Conservation (phyloP, 768 basidiomycete species). For the Paxillus involutus region DNA sequence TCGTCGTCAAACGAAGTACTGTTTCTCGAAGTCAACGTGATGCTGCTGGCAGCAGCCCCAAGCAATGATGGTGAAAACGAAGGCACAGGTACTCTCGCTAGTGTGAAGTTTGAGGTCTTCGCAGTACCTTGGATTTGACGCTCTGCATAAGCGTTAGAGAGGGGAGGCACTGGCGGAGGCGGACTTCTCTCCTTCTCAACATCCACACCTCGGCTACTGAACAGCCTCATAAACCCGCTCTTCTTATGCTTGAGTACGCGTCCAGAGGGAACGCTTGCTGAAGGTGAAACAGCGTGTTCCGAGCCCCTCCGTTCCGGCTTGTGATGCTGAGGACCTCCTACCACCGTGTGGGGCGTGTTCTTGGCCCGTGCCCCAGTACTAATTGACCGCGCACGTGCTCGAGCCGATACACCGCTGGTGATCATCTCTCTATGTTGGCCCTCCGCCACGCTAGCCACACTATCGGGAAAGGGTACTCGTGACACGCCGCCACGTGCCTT, state of each 20-base stretch:
- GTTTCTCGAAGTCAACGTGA: constrained; percentile 15
- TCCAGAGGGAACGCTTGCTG: constrained; percentile 22
- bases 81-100: constrained; percentile 41
- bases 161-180: constrained; percentile 59
- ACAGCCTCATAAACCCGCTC: constrained; percentile 79
- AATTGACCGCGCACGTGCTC: constrained; percentile 56
- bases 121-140: constrained; percentile 24
- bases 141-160: constrained; percentile 38
- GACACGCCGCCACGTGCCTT: constrained; percentile 25
- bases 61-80: constrained; percentile 36
- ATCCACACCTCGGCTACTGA: constrained; percentile 47
- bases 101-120: constrained; percentile 30
- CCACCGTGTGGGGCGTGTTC: constrained; percentile 34
- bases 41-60: constrained; percentile 16
- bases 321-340: constrained; percentile 30
- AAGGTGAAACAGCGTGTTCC: constrained; percentile 30
- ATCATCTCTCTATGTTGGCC: constrained; percentile 25
- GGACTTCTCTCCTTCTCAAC: constrained; percentile 36
- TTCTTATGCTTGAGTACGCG: constrained; percentile 72
- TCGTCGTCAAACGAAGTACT: constrained; percentile 7
- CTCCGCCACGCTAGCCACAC: constrained; percentile 20
- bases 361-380: constrained; percentile 60
- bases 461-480: constrained; percentile 32
- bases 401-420: constrained; percentile 15
- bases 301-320: constrained; percentile 45